Base-by-base conservation (phyloP, 768 basidiomycete genomes). In the Rhodotorula paludigena region DNA sequence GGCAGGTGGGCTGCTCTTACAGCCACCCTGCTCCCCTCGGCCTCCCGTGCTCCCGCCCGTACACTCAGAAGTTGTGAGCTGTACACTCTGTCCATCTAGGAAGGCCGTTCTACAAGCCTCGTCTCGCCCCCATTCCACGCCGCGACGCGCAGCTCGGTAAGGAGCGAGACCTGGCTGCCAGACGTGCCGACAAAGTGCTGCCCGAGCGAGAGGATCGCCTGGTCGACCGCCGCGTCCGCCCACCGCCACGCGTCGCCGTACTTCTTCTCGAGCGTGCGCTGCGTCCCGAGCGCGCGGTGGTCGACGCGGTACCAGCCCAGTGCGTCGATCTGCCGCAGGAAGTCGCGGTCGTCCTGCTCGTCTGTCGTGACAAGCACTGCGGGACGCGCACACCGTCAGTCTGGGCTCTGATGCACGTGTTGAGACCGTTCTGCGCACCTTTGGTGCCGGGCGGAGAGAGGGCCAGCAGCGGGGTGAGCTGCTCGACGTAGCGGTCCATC, bases 361-460 rank as follows among this genome's bases (percentile, higher is more conserved):
- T 71, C 69, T 18, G 69, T 71, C 28, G 69, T 71, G 30, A 71
- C 64, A 53, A 71, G 60, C 12, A 71, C 69, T 63, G 28, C 23
- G 44, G 10, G 35, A 18, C 15, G 28, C 12, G 10, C 15, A 15
- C 11, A n/a, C n/a, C n/a, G 54, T 18, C 20, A 3, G 25, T 30
- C 21, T 23, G 47, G 8, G 23, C 16, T 2, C 12, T 12, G 39
- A 1, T 1, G 20, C 14, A 16, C 8, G 7, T 7, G 33, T 6
- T 1, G 39, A 25, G 10, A 11, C 21, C 21, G 15, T n/a, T 4
- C n/a, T 18, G 16, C 67, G 30, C 28, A 68, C 67, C 62, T 45
- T 45, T 33, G 0, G 62, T 60, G 1, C 39, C 62, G 2, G 21
- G 30, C 1, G 67, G 67, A 7, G 61, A 39, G 1, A 23, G 5